A percentile compares a stretch with the other conserved stretches of the same genome.
These are phyloP conservation scores for Sporodiniella umbellata DNA, from an alignment of 371 early-diverging fungal genomes.

Conservation along the genomic window DNA sequence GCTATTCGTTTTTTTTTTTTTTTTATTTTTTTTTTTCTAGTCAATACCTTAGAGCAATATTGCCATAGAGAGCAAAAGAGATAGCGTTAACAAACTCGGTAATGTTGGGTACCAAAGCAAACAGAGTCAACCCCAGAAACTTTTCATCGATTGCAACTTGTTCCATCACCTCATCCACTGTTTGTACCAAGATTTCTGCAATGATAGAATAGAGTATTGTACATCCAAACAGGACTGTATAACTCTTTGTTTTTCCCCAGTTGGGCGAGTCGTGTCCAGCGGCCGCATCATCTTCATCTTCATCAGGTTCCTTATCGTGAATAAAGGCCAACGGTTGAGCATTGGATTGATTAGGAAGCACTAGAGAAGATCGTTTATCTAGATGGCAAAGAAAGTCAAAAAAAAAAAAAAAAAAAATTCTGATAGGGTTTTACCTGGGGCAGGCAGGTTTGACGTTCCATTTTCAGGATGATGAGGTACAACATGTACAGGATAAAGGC, in stretches of 20 bases:
- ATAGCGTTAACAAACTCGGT: slow-evolving; percentile 97
- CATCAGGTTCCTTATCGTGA: slow-evolving; percentile 52
- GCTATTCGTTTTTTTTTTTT: neutral
- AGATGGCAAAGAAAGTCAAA: too few species aligned
- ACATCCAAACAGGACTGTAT: slow-evolving; percentile 75
- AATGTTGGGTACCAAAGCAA: slow-evolving; percentile 93
- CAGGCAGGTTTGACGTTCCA: neutral
- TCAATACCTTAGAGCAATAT: slow-evolving; percentile 78
- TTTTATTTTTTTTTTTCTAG: neutral
- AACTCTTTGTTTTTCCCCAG: slow-evolving; percentile 83
- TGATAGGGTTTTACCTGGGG: neutral
- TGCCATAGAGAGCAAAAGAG: slow-evolving; percentile 89
- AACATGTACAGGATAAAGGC: slow-evolving; percentile 21
- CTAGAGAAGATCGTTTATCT: neutral
- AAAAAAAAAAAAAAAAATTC: too few species aligned
- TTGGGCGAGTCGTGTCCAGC: slow-evolving; percentile 94
- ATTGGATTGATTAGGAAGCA: slow-evolving; percentile 2
- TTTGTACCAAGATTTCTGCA: slow-evolving; percentile 81
- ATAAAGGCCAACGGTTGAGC: slow-evolving; percentile 27
- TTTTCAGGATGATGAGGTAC: slow-evolving; percentile 6
- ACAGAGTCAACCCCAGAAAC: slow-evolving; percentile 87
- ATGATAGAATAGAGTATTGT: slow-evolving; percentile 86
- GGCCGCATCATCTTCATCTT: slow-evolving; percentile 58
- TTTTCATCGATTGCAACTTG: slow-evolving; percentile 76
- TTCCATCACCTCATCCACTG: slow-evolving; percentile 71